Percentiles rank a stretch among this genome's conserved stretches.
Conservation (phyloP, 306 rosid genomes). For the Citrullus amarus region DNA sequence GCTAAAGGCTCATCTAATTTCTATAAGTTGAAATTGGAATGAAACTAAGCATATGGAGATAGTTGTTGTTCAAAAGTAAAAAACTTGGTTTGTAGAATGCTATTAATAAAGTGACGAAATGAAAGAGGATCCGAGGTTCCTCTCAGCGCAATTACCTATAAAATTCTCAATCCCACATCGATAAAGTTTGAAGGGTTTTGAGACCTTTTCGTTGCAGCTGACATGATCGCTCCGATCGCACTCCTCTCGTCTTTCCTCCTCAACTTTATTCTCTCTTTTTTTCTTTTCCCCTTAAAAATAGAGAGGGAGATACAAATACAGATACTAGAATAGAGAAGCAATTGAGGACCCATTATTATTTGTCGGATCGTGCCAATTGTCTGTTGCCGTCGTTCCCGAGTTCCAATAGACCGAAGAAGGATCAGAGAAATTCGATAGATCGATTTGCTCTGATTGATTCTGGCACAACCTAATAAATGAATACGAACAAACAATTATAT, state of each 20-base stretch:
- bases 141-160: slow-evolving; percentile 67
- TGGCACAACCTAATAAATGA: slow-evolving; percentile 8
- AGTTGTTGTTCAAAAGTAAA: not conserved
- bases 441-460: slow-evolving; percentile 47
- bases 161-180: slow-evolving; percentile 47
- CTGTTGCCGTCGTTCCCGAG: slow-evolving; percentile 18
- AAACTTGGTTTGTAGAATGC: not conserved
- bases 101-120: not conserved
- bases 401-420: slow-evolving; percentile 58
- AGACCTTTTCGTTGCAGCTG: slow-evolving; percentile 59
- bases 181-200: slow-evolving; percentile 41
- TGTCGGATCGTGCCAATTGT: slow-evolving; percentile 55
- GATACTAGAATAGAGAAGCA: slow-evolving; percentile 59
- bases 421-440: slow-evolving; percentile 27
- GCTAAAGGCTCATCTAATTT: not conserved
- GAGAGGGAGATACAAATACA: slow-evolving; percentile 9
- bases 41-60: not conserved
- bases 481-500: slow-evolving; percentile 2
- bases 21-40: not conserved
- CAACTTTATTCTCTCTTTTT: slow-evolving; percentile 6
- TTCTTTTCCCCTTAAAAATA: slow-evolving; percentile 4
- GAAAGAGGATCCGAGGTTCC: slow-evolving; percentile 94
- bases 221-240: slow-evolving; percentile 96
- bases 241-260: slow-evolving; percentile 27
- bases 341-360: slow-evolving; percentile 56